These are phyloP conservation scores for Flammula alnicola DNA, from an alignment of 1,284 basidiomycete species.

Conservation along the genomic window DNA sequence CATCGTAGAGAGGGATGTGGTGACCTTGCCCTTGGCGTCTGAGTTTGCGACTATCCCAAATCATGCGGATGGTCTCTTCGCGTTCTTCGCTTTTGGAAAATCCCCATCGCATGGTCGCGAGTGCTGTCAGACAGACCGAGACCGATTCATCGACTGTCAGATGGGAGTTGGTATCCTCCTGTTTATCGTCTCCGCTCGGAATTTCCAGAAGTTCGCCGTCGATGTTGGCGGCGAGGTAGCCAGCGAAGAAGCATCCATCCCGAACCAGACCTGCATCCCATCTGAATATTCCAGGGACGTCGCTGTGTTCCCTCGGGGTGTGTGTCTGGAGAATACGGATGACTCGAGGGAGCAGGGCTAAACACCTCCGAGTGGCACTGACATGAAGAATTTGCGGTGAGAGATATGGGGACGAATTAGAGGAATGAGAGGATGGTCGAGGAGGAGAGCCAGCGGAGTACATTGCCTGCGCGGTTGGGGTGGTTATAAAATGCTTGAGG, in stretches of 20 bases:
- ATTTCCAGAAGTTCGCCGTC: conserved; percentile 51
- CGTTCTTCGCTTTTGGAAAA: conserved; percentile 77
- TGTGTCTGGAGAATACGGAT: conserved; percentile 66
- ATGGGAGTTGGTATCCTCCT: conserved; percentile 38
- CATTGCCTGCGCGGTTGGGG: conserved; percentile 34
- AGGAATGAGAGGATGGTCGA: conserved; percentile 48
- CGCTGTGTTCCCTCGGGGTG: conserved; percentile 42
- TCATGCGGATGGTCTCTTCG: conserved; percentile 60
- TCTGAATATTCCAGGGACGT: conserved; percentile 61
- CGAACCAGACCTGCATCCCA: conserved; percentile 84
- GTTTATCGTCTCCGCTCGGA: conserved; percentile 49
- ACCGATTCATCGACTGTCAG: conserved; percentile 72
- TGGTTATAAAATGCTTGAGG: conserved; percentile 55
- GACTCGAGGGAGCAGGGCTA: conserved; percentile 58
- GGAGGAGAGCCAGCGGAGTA: conserved; percentile 39
- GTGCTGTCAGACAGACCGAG: conserved; percentile 68
- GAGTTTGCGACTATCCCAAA: conserved; percentile 60
- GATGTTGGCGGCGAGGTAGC: conserved; percentile 63
- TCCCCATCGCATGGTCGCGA: conserved; percentile 81
- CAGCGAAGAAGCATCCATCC: conserved; percentile 82
- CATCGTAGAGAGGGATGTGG: conserved; percentile 23
- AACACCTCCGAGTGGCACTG: conserved; percentile 53
- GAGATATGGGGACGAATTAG: conserved; percentile 52
- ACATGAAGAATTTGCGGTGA: conserved; percentile 45
- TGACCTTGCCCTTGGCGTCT: conserved; percentile 34